These are phyloP conservation scores for Akanthomyces dipterigenus DNA, from an alignment of 2,329 filamentous ascomycete species.

Conservation along the genomic window DNA sequence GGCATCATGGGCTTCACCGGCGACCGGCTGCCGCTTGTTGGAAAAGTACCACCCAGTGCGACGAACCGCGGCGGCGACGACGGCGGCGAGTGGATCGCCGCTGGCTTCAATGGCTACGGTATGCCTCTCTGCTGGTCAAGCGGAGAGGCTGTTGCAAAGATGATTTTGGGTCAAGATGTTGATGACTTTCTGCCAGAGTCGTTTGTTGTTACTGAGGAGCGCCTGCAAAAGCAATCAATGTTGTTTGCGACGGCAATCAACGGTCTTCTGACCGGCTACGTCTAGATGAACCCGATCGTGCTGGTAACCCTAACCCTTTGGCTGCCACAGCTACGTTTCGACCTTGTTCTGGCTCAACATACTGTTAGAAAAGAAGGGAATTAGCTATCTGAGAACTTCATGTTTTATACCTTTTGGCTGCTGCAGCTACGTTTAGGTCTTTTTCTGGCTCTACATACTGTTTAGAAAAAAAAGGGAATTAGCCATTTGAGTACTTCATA, in stretches of 20 bases:
- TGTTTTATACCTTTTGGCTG: no score
- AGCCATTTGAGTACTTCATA: no score
- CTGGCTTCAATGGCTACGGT: conserved; percentile 42
- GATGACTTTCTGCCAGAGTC: conserved; percentile 17
- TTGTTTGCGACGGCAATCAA: background rate
- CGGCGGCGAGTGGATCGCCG: conserved; percentile 40
- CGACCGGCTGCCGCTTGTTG: conserved; percentile 42
- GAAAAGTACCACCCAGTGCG: conserved; percentile 28
- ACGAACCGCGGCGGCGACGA: conserved; percentile 14
- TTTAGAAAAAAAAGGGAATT: no score
- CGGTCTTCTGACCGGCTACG: background rate
- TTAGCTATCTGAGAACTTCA: no score
- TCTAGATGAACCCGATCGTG: no score
- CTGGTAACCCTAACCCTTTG: no score
- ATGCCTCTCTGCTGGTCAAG: conserved; percentile 45
- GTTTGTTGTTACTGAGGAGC: conserved; percentile 16
- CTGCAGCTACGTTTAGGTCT: no score
- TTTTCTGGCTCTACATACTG: no score
- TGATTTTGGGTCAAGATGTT: conserved; percentile 20
- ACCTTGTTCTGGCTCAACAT: no score
- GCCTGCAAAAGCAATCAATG: background rate
- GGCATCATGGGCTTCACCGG: conserved; percentile 39
- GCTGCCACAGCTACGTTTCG: background rate
- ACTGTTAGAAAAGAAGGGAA: no score
- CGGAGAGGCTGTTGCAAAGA: conserved; percentile 30